phyloP scores from a whole-genome alignment of 1,139 yeast species.

The Spathaspora sp. region DNA sequence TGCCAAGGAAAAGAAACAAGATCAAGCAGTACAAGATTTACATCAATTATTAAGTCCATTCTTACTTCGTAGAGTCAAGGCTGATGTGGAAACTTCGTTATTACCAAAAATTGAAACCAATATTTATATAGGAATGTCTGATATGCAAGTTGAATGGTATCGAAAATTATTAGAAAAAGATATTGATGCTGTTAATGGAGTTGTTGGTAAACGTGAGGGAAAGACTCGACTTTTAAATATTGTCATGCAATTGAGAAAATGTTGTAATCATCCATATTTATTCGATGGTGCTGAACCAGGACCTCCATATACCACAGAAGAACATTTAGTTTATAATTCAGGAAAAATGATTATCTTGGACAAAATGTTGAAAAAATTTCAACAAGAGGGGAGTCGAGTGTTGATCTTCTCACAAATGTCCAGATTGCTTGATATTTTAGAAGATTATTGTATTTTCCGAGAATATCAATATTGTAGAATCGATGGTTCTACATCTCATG shows the following conservation, averaged over 20 bases:
- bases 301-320: constrained; percentile 96
- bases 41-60: constrained; percentile 88
- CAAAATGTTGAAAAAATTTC: constrained; percentile 70
- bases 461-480: constrained; percentile 87
- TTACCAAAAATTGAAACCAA: constrained; percentile 89
- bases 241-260: constrained; percentile 94
- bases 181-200: constrained; percentile 94
- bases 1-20: constrained; percentile 56
- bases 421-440: constrained; percentile 83
- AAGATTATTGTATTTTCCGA: constrained; percentile 86
- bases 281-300: constrained; percentile 99
- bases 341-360: constrained; percentile 91
- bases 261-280: constrained; percentile 95
- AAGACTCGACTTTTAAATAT: constrained; percentile 87
- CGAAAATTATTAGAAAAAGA: constrained; percentile 86
- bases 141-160: constrained; percentile 93
- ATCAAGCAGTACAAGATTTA: constrained; percentile 75
- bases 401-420: constrained; percentile 95
- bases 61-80: constrained; percentile 80
- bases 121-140: constrained; percentile 89
- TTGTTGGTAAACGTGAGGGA: constrained; percentile 83
- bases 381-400: constrained; percentile 82
- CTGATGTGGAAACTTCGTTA: constrained; percentile 89
- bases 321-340: constrained; percentile 81
- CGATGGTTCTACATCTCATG: constrained; percentile 94